A percentile compares a stretch with the other conserved stretches of the same genome.
Evolutionary conservation across 2,329 filamentous ascomycete species (phyloP).

Genomic region (Cercospora sp.): DNA sequence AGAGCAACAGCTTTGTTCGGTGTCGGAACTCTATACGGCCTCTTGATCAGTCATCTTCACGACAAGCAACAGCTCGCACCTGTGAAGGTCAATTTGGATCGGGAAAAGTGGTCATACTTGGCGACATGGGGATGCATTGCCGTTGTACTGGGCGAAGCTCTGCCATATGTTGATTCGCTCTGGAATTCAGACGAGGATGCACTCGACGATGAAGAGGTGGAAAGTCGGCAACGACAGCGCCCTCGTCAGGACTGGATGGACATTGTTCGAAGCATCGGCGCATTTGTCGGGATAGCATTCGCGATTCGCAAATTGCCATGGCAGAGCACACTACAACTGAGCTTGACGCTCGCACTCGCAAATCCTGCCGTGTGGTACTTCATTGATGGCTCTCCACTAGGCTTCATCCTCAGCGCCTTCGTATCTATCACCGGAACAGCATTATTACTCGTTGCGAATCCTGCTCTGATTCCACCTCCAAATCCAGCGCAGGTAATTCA

Average conservation of each 20-base stretch:
- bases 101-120: conserved; percentile 66
- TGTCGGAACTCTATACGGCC: conserved; percentile 80
- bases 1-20: conserved; percentile 63
- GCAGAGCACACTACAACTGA: conserved; percentile 92
- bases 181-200: conserved; percentile 59
- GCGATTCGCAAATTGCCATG: conserved; percentile 88
- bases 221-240: conserved; percentile 19
- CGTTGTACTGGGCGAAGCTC: conserved; percentile 71
- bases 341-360: conserved; percentile 80
- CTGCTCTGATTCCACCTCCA: conserved; percentile 73
- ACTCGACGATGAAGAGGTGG: conserved; percentile 27
- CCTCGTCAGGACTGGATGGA: conserved; percentile 62
- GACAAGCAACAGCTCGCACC: conserved; percentile 64
- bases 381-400: conserved; percentile 83
- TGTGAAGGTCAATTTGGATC: conserved; percentile 60
- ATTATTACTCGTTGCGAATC: conserved; percentile 71
- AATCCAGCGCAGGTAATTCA: conserved; percentile 45
- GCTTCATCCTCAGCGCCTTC: conserved; percentile 73
- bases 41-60: conserved; percentile 77
- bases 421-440: conserved; percentile 75
- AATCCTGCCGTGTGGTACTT: conserved; percentile 97
- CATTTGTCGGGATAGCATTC: conserved; percentile 72
- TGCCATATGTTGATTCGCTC: conserved; percentile 80
- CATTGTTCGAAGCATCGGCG: conserved; percentile 67
- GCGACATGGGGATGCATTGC: conserved; percentile 80